A percentile compares a stretch with the other conserved stretches of the same genome.
Conservation (phyloP, 345 rosid genomes). For the Ceriops decandra region DNA sequence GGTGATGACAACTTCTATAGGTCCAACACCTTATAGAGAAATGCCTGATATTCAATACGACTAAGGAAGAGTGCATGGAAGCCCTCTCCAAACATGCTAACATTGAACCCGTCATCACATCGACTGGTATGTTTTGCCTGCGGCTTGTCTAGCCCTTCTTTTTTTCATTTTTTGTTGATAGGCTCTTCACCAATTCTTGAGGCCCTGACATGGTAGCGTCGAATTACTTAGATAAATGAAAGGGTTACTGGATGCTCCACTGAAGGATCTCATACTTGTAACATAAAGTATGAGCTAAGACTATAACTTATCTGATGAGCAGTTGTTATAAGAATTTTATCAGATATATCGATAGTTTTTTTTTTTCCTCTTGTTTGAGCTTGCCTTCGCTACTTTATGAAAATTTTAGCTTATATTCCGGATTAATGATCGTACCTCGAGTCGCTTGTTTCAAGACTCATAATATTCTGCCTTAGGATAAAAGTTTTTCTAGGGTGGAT, state of each 20-base stretch:
- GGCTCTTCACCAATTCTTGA: not conserved
- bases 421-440: not conserved
- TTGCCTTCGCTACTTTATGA: not conserved
- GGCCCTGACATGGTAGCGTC: not conserved
- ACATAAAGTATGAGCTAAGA: too few species aligned
- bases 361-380: not conserved
- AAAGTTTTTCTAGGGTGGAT: not conserved
- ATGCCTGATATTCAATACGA: conserved; percentile 83
- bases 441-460: not conserved
- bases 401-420: not conserved
- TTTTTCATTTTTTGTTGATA: not conserved
- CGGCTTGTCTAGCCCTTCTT: too few species aligned
- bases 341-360: not conserved
- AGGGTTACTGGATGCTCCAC: too few species aligned
- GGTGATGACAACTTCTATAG: conserved; percentile 29
- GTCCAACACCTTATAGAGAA: conserved; percentile 95
- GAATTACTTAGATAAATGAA: too few species aligned
- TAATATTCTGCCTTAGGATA: not conserved
- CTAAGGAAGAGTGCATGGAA: conserved; percentile 92
- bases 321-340: not conserved
- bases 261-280: too few species aligned
- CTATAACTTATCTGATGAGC: too few species aligned
- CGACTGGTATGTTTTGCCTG: conserved; percentile 53
- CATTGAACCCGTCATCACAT: conserved; percentile 87
- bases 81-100: conserved; percentile 91